These are phyloP conservation scores for rapeseed (Brassica napus) DNA, from an alignment of 345 rosid species.

Conservation along the genomic window Da-Ae NC_063446.1:26602001-26602500, in stretches of 20 bases:
- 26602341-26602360: constrained; percentile 3
- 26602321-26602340: constrained; percentile 44
- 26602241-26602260: neutral
- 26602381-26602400: neutral
- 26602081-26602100: constrained; percentile 27
- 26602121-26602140: constrained; percentile 42
- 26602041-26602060: constrained; percentile 19
- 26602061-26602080: constrained; percentile 15
- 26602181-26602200: constrained; percentile 34
- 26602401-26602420: constrained; percentile 24
- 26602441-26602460: constrained; percentile 18
- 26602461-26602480: constrained; percentile 26
- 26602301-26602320: constrained; percentile 40
- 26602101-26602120: constrained; percentile 47
- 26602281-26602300: constrained; percentile 28
- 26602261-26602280: constrained; percentile 36
- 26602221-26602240: constrained; percentile 26
- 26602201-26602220: constrained; percentile 13
- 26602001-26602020: constrained; percentile 35
- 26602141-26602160: constrained; percentile 42
- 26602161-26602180: constrained; percentile 38
- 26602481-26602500: constrained; percentile 21
- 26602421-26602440: constrained; percentile 17
- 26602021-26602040: neutral
- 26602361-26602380: constrained; percentile 12